Base-by-base conservation (phyloP, 2,329 filamentous ascomycete species). In the Epichloe brachyelytri region DNA sequence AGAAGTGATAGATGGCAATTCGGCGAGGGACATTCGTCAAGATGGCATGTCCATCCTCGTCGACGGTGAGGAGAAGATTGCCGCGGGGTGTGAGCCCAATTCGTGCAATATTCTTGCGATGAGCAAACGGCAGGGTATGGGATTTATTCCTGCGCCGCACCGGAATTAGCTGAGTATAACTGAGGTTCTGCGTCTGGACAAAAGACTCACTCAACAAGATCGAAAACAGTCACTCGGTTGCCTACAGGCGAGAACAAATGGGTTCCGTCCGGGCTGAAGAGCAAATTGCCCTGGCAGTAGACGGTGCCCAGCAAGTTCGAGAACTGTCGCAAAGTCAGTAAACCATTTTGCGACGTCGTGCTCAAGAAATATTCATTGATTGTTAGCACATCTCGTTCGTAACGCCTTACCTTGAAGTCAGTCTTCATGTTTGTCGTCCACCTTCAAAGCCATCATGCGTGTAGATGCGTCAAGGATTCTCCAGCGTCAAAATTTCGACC, bases 221-320 rank as follows among this genome's bases (percentile, higher is more conserved):
- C 91, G 69, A 98, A 98, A 49, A 97, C 86, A 2, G 91, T 88
- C 55, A 98, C 89, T 64, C 89, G 78, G 71, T 97, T 98, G 65
- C 93, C 93, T 49, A 98, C 93, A 7, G 93, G 94, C 43, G 93
- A 98, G 63, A 94, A 87, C 58, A 98, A 79, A 71, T 88, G 91
- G 62, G 88, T 93, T 65, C 94, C 94, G 79, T 98, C 91, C 55
- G 90, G 88, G 62, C 88, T 94, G 75, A 94, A 98, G 65, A 96
- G 79, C 63, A 98, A 80, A 68, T 97, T 98, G 71, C 94, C 93
- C 79, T 90, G 88, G 74, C 89, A 88, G 76, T 97, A 98, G 65
- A 98, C 93, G 60, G 93, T 98, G 66, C 93, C 94, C 63, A 98
- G 80, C 67, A 98, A 80, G 71, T 97, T 98, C 67, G 91, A 95